phyloP scores from a whole-genome alignment of 2,329 filamentous ascomycete species.

The Daldinia eschscholtzii region DNA sequence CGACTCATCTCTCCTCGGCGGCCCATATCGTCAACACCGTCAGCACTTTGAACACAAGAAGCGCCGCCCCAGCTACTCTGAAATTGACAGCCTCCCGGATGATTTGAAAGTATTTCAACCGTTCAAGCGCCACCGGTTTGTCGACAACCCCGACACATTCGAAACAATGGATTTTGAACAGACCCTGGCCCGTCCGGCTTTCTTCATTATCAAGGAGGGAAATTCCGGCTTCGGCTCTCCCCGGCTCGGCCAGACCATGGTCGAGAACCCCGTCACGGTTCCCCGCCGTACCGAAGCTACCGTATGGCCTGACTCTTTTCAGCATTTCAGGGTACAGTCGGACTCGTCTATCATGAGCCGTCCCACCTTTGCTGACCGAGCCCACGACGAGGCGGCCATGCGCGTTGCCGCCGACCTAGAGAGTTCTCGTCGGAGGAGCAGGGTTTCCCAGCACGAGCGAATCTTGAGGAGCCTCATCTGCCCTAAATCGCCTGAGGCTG shows the following conservation, averaged over 20 bases:
- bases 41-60: constrained; percentile 56
- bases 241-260: constrained; percentile 40
- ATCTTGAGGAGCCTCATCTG: constrained; percentile 70
- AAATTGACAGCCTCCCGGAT: constrained; percentile 50
- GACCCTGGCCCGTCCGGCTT: constrained; percentile 45
- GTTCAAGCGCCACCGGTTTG: constrained; percentile 48
- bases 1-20: constrained; percentile 49
- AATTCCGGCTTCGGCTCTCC: constrained; percentile 39
- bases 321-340: constrained; percentile 39
- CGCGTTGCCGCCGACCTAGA: constrained; percentile 64
- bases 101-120: constrained; percentile 57
- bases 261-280: constrained; percentile 40
- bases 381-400: constrained; percentile 63
- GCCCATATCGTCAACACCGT: constrained; percentile 39
- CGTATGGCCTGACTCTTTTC: constrained; percentile 25
- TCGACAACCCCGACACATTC: constrained; percentile 38
- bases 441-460: constrained; percentile 66
- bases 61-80: constrained; percentile 55
- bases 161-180: constrained; percentile 37
- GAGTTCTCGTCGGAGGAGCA: constrained; percentile 59
- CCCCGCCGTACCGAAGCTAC: constrained; percentile 31
- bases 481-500: constrained; percentile 60
- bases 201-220: constrained; percentile 54
- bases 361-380: constrained; percentile 59
- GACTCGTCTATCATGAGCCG: constrained; percentile 47